A percentile compares a stretch with the other conserved stretches of the same genome.
These are phyloP conservation scores for Panaeolus cyanescens DNA, from an alignment of 768 basidiomycete genomes.

Conservation along the genomic window DNA sequence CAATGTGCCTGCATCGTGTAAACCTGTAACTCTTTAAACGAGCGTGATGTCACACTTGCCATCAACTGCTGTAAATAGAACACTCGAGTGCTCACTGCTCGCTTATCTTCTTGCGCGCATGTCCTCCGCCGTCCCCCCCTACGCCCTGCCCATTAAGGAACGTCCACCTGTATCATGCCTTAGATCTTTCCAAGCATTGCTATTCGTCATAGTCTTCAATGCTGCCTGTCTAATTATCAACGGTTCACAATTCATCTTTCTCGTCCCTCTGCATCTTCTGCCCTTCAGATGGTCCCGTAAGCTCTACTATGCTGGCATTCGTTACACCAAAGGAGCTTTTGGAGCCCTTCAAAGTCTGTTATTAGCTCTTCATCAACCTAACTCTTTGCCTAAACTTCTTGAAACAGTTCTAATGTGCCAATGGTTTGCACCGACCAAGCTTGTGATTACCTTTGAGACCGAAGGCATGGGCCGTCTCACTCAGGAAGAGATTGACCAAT, in stretches of 20 bases:
- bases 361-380: neutral
- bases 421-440: slow-evolving; percentile 77
- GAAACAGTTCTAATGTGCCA: slow-evolving; percentile 72
- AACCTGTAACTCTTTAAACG: neutral
- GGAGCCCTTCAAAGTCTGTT: slow-evolving; percentile 71
- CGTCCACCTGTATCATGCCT: slow-evolving; percentile 58
- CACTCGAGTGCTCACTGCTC: neutral
- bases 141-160: slow-evolving; percentile 52
- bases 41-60: slow-evolving; percentile 19
- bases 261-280: slow-evolving; percentile 66
- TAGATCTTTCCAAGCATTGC: slow-evolving; percentile 47
- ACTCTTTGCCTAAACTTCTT: neutral
- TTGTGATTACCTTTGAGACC: slow-evolving; percentile 75
- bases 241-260: slow-evolving; percentile 68
- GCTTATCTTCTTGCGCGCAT: slow-evolving; percentile 14
- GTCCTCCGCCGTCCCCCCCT: slow-evolving; percentile 22
- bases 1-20: neutral
- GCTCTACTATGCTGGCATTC: slow-evolving; percentile 69
- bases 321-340: slow-evolving; percentile 84
- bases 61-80: neutral
- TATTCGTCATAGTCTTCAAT: slow-evolving; percentile 61
- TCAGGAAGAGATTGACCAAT: slow-evolving; percentile 53
- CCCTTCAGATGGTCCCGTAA: slow-evolving; percentile 57
- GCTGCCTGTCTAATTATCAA: slow-evolving; percentile 71
- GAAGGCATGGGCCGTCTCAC: slow-evolving; percentile 67